Evolutionary conservation across 208 protist species (phyloP), one percentile per base, ranked within the genome.

Genomic region (Naegleria fowleri): DNA sequence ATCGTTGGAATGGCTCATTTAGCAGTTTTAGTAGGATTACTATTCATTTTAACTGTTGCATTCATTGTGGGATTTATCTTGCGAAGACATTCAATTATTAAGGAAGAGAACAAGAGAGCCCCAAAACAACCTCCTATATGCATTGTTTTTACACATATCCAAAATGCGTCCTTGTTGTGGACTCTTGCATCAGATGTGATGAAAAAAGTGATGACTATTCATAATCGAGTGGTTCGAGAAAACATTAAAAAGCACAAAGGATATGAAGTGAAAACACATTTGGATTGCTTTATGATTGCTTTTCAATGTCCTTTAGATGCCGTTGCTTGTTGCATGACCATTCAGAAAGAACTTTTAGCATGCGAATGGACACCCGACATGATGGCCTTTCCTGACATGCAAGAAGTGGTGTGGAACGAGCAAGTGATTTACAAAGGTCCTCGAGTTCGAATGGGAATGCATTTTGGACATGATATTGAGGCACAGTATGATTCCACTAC

Each of bases 141-240:
- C 13, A 55, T 87, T 55, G 86, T 51, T 40, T 90, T 90, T 36
- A 90, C 86, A 36, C 33, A 90, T 36, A 51, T 90, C 5, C 86
- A 90, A 40, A 90, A 76, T 40, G 11, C 36, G 11, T 52, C 86
- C 29, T 41, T 52, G 15, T 2, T 90, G 29, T 90, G 86, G 86
- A 76, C 33, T 36, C 29, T 40, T 38, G 29, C 11, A 36, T 38
- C 36, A 40, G 36, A 38, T 6, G 2, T 43, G 36, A 90, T 90
- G 86, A 76, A 40, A 15, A 67, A 76, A 76, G 86, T 39, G 29
- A 19, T 90, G 36, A 36, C 5, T 36, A 51, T 90, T 41, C 86
- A 90, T 13, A 19, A 90, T 39, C 9, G 36, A 76, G 29, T 90
- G 15, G 29, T 90, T 15, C 29, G 86, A 67, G 11, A 52, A 15